These are phyloP conservation scores for Aquilaria malaccensis DNA, from an alignment of 345 rosid species.

Conservation along the genomic window DNA sequence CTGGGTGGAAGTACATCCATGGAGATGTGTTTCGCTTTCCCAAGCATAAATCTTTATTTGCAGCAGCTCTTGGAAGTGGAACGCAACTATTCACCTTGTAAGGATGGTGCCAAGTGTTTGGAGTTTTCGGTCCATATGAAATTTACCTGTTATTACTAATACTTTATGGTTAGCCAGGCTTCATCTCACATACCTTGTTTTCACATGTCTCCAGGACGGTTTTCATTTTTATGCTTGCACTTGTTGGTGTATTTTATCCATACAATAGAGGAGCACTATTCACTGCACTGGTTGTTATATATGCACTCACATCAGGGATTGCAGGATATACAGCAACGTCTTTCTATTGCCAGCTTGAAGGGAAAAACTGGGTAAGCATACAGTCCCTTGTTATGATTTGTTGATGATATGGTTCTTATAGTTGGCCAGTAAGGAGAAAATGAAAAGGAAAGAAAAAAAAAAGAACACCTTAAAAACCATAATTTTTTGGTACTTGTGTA, in stretches of 20 bases:
- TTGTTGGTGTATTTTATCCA: slow-evolving; percentile 56
- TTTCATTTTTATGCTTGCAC: slow-evolving; percentile 45
- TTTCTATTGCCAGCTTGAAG: slow-evolving; percentile 51
- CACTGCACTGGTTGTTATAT: slow-evolving; percentile 52
- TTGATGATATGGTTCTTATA: background rate
- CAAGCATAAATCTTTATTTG: slow-evolving; percentile 34
- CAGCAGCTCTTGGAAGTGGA: slow-evolving; percentile 53
- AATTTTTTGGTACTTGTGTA: background rate
- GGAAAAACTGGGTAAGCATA: slow-evolving; percentile 38
- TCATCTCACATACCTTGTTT: background rate
- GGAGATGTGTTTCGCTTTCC: slow-evolving; percentile 49
- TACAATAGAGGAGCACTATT: slow-evolving; percentile 52
- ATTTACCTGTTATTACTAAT: too few relatives aligned
- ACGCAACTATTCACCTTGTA: slow-evolving; percentile 49
- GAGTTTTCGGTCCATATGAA: background rate
- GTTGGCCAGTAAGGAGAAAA: background rate
- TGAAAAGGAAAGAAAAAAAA: background rate
- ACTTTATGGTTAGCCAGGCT: background rate
- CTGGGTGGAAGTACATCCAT: slow-evolving; percentile 39
- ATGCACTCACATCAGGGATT: slow-evolving; percentile 57
- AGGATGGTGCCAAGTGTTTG: slow-evolving; percentile 5
- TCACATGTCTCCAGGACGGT: slow-evolving; percentile 24
- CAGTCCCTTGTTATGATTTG: background rate
- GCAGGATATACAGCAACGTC: slow-evolving; percentile 51
- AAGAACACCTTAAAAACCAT: background rate